Evolutionary conservation across 2,329 filamentous ascomycete genomes (phyloP).

Genomic region (Cercospora sesami): DNA sequence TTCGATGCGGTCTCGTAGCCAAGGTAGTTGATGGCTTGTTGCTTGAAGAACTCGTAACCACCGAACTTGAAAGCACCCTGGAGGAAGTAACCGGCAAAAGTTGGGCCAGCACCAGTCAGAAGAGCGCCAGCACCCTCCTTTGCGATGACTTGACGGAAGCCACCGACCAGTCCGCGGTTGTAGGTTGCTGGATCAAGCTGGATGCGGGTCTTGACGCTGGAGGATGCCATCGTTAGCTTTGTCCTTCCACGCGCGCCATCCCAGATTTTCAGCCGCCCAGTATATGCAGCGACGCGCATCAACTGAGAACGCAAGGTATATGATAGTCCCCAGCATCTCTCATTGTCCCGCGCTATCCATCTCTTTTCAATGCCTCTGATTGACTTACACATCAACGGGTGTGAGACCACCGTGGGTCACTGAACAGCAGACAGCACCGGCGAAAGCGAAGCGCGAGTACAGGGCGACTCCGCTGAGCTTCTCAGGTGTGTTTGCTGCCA

Average conservation of each 20-base stretch:
- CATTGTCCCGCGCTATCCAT: background rate
- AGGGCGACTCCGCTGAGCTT: slow-evolving; percentile 67
- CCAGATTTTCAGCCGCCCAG: background rate
- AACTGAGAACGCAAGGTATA: background rate
- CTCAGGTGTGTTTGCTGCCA: slow-evolving; percentile 46
- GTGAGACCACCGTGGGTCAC: slow-evolving; percentile 96
- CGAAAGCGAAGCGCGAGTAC: slow-evolving; percentile 95
- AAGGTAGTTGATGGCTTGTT: slow-evolving; percentile 77
- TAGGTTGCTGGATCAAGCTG: slow-evolving; percentile 88
- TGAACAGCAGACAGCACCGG: slow-evolving; percentile 96
- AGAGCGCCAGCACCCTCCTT: slow-evolving; percentile 85
- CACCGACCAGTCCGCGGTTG: slow-evolving; percentile 83
- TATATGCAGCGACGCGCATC: background rate
- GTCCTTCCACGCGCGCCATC: background rate
- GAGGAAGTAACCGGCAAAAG: slow-evolving; percentile 87
- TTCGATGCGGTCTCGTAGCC: slow-evolving; percentile 74
- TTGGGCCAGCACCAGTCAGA: slow-evolving; percentile 81
- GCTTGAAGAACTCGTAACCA: slow-evolving; percentile 96
- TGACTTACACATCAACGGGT: slow-evolving; percentile 97
- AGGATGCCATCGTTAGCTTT: slow-evolving; percentile 24
- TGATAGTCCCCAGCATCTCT: background rate
- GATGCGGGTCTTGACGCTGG: slow-evolving; percentile 91
- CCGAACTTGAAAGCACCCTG: slow-evolving; percentile 93
- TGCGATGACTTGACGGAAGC: slow-evolving; percentile 80
- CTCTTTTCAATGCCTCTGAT: slow-evolving; percentile 1